Evolutionary conservation across 495 filamentous ascomycete species (phyloP), one percentile per base, ranked within the genome.

Genomic region (Corynascus novoguineensis): DNA sequence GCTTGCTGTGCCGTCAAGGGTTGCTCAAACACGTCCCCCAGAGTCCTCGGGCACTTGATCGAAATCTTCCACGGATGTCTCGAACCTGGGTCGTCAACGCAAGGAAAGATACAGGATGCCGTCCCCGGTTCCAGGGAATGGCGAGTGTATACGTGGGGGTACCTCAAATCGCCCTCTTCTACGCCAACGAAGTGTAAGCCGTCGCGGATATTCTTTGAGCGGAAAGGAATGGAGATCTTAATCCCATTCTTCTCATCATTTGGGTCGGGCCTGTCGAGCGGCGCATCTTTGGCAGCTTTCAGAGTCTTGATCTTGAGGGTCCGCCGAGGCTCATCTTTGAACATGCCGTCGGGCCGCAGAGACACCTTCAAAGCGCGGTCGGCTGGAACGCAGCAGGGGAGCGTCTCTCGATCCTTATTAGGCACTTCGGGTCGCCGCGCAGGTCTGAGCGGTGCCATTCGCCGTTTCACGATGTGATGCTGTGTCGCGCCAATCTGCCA

Each of bases 121-220:
- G 81, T 81, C n/a, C 91, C 90, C 5, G 89, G 82, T 48, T 84
- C 84, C 15, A 84, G 68, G 2, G 83, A 85, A 60, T 91, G 92
- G 24, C 85, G 89, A 0, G 95, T 92, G 67, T 92, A 99, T 1
- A 87, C 86, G 68, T 97, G 90, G 0, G 93, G 92, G 65, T 92
- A 97, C 58, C 91, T 80, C 46, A 72, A 66, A 64, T 97, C 92
- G 15, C 83, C 83, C 45, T 84, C 82, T 46, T 87, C 84, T 29
- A 89, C 77, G 2, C 93, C 95, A 24, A 93, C 88, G 71, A 96
- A 97, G 34, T 95, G 89, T 49, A 97, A 68, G 19, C 91, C 93
- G 70, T 97, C 93, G 29, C 87, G 78, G 57, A 90, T 82, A 38
- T 80, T 78, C 53, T 84, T 83, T 7, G 89, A 79, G 14, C 75